Base-by-base conservation (phyloP, 495 filamentous ascomycete genomes). In the Gamarada debralockiae region DNA sequence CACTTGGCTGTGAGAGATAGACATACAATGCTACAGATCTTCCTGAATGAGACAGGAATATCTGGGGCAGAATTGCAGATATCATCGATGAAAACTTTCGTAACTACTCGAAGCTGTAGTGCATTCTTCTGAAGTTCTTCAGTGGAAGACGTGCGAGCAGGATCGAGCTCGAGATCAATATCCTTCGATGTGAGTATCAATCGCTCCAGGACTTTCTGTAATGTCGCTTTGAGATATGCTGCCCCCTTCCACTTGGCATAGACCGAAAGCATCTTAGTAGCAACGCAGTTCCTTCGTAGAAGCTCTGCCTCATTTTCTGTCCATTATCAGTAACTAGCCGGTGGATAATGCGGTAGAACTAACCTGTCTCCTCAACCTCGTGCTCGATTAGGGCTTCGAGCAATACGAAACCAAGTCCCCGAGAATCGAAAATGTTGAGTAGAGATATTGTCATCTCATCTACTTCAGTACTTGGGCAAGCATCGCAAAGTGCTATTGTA, bases 161-260 rank as follows among this genome's bases (percentile, higher is more conserved):
- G 82, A 61, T 86, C 81, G 17, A 86, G 74, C 64, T 86, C 82
- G 7, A 86, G 69, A 63, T 82, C 80, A 9, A 85, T 66, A 52
- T 83, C 78, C 46, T 83, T 78, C 7, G 78, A 77, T 3, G 76
- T 77, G 24, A 76, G 56, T 62, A 85, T 78, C 33, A 85, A 68
- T 44, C 78, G 69, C 64, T 83, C 76, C 4, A 86, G 64, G 3
- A 82, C 79, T 46, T 80, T 79, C 56, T 84, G 80, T 23, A 86
- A 66, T 2, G 83, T 84, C n/a, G 70, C 68, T 57, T 76, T 79
- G 25, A 86, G 73, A 55, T 86, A 86, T 27, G 70, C 62, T 15
- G 72, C 62, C 17, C 82, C 82, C 65, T 86, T 85, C 82, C 82
- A 86, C 52, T 80, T 84, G 3, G 80, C 82, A 56, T 82, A 86